Evolutionary conservation across 2,329 filamentous ascomycete species (phyloP).

Genomic region (Trichoderma lentiforme): DNA sequence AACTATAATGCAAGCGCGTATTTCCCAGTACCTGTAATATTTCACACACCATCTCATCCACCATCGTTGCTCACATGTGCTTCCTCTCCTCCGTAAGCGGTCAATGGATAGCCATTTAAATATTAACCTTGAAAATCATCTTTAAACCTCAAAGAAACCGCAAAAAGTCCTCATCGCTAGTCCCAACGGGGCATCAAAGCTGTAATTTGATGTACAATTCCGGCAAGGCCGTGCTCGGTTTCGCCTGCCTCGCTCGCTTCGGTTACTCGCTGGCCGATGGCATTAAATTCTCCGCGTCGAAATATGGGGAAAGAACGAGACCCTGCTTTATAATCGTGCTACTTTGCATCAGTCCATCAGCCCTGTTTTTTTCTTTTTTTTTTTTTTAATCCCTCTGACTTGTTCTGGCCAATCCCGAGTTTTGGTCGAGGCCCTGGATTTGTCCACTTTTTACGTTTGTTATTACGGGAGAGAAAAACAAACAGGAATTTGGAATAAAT

Average conservation of each 20-base stretch:
- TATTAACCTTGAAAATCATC: background rate
- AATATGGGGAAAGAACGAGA: background rate
- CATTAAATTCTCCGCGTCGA: background rate
- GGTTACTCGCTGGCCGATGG: background rate
- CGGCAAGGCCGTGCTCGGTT: background rate
- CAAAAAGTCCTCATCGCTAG: background rate
- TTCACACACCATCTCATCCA: background rate
- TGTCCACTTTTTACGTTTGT: background rate
- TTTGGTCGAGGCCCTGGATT: background rate
- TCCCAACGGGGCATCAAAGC: background rate
- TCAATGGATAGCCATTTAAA: background rate
- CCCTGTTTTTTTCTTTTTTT: background rate
- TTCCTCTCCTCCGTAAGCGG: background rate
- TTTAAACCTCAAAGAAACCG: background rate
- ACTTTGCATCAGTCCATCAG: background rate
- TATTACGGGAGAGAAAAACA: background rate
- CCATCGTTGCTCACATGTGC: background rate
- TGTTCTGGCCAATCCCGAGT: background rate
- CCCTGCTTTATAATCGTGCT: background rate
- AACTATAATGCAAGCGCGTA: background rate
- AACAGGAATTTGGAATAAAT: background rate
- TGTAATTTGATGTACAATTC: background rate
- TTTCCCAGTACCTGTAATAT: background rate
- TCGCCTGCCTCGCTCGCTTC: constrained; percentile 6
- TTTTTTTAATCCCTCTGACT: background rate